Percentiles rank a stretch among this genome's conserved stretches.
phyloP scores from a whole-genome alignment of 2,329 filamentous ascomycete genomes.

The Fusarium bulbicola region DNA sequence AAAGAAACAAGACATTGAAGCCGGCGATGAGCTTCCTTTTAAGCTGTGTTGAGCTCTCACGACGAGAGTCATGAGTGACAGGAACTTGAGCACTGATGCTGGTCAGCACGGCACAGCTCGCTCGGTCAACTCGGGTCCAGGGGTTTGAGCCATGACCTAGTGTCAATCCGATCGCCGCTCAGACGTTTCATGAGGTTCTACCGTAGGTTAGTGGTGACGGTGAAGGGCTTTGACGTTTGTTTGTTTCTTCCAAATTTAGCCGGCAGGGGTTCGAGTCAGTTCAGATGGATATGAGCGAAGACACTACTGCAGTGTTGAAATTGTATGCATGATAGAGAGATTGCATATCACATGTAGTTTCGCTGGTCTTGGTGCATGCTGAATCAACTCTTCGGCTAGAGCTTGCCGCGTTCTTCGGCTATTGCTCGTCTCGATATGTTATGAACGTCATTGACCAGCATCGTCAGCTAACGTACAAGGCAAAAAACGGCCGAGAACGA shows the following conservation, averaged over 20 bases:
- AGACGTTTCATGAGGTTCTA: conserved; percentile 30
- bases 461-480: conserved; percentile 1
- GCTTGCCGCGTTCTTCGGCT: neutral
- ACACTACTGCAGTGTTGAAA: conserved; percentile 3
- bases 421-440: neutral
- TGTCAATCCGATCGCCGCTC: conserved; percentile 30
- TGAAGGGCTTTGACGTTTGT: conserved; percentile 21
- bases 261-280: conserved; percentile 24
- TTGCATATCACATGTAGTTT: conserved; percentile 1
- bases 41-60: conserved; percentile 8
- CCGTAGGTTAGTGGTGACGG: conserved; percentile 22
- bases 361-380: neutral
- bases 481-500: neutral
- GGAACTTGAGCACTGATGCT: neutral
- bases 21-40: conserved; percentile 18
- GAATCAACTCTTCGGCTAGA: too few relatives aligned
- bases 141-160: conserved; percentile 11
- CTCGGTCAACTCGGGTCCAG: conserved; percentile 16
- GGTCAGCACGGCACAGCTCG: neutral
- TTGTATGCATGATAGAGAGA: neutral
- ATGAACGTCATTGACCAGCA: neutral
- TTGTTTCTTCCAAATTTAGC: conserved; percentile 29
- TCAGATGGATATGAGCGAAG: neutral
- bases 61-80: neutral
- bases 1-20: neutral